Evolutionary conservation across 1,139 yeast species (phyloP).

Genomic region (Magnusiomyces fungicola): DNA sequence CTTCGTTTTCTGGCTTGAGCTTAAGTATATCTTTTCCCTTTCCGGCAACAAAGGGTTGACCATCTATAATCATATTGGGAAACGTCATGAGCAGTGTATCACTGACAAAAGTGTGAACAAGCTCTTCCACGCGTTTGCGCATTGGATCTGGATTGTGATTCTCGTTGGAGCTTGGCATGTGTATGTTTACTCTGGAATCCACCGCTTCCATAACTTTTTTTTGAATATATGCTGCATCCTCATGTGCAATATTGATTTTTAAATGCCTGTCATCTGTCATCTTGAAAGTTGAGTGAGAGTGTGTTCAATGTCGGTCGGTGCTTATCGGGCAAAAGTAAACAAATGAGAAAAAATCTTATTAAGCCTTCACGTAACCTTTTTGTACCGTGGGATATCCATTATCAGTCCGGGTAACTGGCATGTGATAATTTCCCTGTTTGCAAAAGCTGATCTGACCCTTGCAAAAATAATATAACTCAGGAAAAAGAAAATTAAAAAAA

Average conservation of each 20-base stretch:
- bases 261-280: too few species aligned
- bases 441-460: too few species aligned
- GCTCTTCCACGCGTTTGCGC: conserved; percentile 39
- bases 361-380: too few species aligned
- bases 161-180: conserved; percentile 35
- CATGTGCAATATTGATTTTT: conserved; percentile 45
- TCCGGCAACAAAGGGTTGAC: conserved; percentile 22
- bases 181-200: conserved; percentile 40
- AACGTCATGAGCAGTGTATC: conserved; percentile 48
- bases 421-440: too few species aligned
- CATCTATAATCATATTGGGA: conserved; percentile 45
- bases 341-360: too few species aligned
- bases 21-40: background rate
- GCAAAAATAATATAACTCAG: too few species aligned
- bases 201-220: conserved; percentile 37
- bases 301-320: too few species aligned
- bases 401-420: too few species aligned
- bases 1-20: background rate
- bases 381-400: too few species aligned
- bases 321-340: too few species aligned
- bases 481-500: too few species aligned
- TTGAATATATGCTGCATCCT: conserved; percentile 46
- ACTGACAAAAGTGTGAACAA: conserved; percentile 38
- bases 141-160: conserved; percentile 35
- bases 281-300: too few species aligned